Conservation (phyloP, 169 alveolate species). For the Toxoplasma gondii region DNA sequence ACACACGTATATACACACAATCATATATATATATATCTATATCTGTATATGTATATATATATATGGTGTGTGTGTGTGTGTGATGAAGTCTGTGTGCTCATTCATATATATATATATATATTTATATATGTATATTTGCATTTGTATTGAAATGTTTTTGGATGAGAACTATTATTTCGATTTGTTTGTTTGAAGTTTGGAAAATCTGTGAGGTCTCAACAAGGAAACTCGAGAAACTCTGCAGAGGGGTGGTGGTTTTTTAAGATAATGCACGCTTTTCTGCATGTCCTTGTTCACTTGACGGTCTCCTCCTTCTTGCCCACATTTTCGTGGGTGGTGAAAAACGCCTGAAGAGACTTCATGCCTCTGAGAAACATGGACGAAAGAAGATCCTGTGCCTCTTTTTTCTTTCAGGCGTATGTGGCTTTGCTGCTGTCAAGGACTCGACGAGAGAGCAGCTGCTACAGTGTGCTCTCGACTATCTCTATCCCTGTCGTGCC, state of each 20-base stretch:
- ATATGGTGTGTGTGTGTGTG: not conserved
- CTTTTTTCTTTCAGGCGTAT: constrained; percentile 48
- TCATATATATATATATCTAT: not conserved
- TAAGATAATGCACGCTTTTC: no score
- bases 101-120: not conserved
- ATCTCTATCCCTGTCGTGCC: constrained; percentile 67
- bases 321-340: not conserved
- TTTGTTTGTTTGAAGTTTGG: no score
- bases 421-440: constrained; percentile 37
- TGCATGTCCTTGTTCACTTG: no score
- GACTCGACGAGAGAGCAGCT: constrained; percentile 29
- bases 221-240: no score
- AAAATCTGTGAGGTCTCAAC: no score
- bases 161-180: no score
- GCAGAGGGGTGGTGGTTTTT: no score
- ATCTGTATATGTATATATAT: not conserved
- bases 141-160: no score
- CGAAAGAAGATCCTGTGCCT: not conserved
- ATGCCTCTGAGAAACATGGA: no score
- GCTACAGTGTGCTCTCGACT: constrained; percentile 59
- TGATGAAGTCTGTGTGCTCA: not conserved
- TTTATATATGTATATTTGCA: not conserved
- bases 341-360: no score
- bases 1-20: not conserved
- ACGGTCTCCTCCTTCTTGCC: not conserved